Evolutionary conservation across 176 grass and related monocot species (phyloP).

Genomic region (Guadua angustifolia): DNA sequence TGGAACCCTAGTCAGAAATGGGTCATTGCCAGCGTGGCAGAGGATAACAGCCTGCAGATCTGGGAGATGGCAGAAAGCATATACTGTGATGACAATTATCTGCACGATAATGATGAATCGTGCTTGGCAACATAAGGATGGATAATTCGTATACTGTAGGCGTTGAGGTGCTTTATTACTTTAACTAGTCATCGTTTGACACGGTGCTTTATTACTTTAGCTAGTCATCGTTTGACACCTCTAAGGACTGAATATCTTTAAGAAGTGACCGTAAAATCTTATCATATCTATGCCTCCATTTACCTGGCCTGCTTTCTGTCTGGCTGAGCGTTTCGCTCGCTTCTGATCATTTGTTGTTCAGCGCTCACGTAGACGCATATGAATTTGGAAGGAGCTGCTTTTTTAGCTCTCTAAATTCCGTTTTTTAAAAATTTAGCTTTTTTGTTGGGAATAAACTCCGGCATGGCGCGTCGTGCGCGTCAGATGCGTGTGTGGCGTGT

Average conservation of each 20-base stretch:
- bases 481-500: too few species aligned
- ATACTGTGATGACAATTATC: constrained; percentile 62
- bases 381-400: too few species aligned
- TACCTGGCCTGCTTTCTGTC: neutral
- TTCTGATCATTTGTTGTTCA: neutral
- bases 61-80: constrained; percentile 95
- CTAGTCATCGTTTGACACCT: neutral
- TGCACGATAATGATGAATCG: constrained; percentile 23
- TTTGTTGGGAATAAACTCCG: too few species aligned
- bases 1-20: constrained; percentile 78
- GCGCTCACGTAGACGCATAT: neutral
- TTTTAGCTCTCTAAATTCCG: too few species aligned
- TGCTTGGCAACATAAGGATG: neutral
- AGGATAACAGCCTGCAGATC: constrained; percentile 86
- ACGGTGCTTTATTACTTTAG: neutral
- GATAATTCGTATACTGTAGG: neutral
- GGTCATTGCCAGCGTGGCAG: constrained; percentile 80
- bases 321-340: neutral
- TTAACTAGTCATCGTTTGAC: too few species aligned
- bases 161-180: neutral
- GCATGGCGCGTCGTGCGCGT: too few species aligned
- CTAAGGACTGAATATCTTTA: neutral
- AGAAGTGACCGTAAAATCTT: neutral
- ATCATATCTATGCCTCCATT: neutral
- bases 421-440: too few species aligned